Evolutionary conservation across 2,329 filamentous ascomycete species (phyloP), one percentile per base, ranked within the genome.

Genomic region (Stromatinia cepivora): DNA sequence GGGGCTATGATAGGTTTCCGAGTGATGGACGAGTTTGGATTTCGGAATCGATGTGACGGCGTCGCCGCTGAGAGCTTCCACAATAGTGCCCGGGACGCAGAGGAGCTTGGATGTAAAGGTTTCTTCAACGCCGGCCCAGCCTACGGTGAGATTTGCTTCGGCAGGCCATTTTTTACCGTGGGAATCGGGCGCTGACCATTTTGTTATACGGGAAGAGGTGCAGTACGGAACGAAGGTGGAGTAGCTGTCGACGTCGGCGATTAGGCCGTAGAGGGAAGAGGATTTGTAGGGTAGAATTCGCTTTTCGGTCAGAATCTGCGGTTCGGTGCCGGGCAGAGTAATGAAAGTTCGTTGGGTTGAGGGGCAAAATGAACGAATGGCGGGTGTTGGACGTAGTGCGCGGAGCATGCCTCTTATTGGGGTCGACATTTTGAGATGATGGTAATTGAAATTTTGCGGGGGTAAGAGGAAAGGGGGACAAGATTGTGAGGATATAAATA

Each of bases 211-310:
- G 50, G 92, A 94, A 58, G 84, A 84, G 56, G 87, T 86, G 81
- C 94, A 97, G 85, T 96, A 97, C 15, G 95, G 95, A n/a, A 99
- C 87, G 84, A 98, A 99, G 73, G 84, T 79, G 50, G 86, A 83
- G 86, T 99, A 99, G 72, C 88, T 88, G 79, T 92, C 87, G 73
- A 99, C 89, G 80, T 97, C 93, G 81, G 93, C 89, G 79, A 99
- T 94, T 67, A 97, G 86, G 74, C 85, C 84, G 86, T 95, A 99
- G 75, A 99, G 88, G 1, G 87, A 83, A 6, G 80, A 76, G 45
- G 88, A 83, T 0, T 89, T 82, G 83, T 96, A 96, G 20, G 92
- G 91, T 20, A 98, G 89, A 5, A 85, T 90, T 71, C 93, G 91
- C 28, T 85, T 84, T 15, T 93, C 93, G 65, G 86, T 87, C 69